Base-by-base conservation (phyloP, 2,329 filamentous ascomycete species). In the Elsinoe batatas region DNA sequence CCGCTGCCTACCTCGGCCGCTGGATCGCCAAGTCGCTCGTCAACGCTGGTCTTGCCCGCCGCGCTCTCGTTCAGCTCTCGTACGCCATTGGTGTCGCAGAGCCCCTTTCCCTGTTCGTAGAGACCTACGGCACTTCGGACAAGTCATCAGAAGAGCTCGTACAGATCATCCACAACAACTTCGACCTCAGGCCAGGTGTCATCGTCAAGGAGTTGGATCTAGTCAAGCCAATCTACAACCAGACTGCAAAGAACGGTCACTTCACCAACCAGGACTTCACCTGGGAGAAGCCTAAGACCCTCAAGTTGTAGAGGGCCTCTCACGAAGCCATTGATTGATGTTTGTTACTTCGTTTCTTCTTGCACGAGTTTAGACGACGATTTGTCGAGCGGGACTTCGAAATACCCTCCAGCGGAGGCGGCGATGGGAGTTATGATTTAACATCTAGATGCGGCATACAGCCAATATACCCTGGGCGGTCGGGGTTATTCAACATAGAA, bases 1-100 rank as follows among this genome's bases (percentile, higher is more conserved):
- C 93, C 54, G 93, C 93, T 64, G 93, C 93, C 69, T 98, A 98
- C 79, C 84, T 97, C 65, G 91, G 82, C 65, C 90, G 93, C 73
- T 98, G 93, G 93, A 91, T 98, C 74, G 93, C 93, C 78, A 98
- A 98, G 83, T 98, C 93, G 40, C 83, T 98, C 63, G 88, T 98
- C 65, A 77, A 84, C 68, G 87, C 91, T 66, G 85, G 87, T 67
- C 86, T 98, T 60, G 88, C 88, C 68, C 91, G 93, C 69, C 91
- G 93, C 74, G 87, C 83, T 60, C 85, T 98, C 55, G 93, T 98
- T 66, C 93, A 98, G 82, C 87, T 98, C 65, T 97, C 91, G 56
- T 98, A 98, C 80, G 93, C 93, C 77, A 98, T 98, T 70, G 93
- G 93, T 83, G 91, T 98, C 61, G 85, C 93, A 32, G 93, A 98